These are phyloP conservation scores for Diplodia mutila DNA, from an alignment of 2,329 filamentous ascomycete genomes.

Conservation along the genomic window DNA sequence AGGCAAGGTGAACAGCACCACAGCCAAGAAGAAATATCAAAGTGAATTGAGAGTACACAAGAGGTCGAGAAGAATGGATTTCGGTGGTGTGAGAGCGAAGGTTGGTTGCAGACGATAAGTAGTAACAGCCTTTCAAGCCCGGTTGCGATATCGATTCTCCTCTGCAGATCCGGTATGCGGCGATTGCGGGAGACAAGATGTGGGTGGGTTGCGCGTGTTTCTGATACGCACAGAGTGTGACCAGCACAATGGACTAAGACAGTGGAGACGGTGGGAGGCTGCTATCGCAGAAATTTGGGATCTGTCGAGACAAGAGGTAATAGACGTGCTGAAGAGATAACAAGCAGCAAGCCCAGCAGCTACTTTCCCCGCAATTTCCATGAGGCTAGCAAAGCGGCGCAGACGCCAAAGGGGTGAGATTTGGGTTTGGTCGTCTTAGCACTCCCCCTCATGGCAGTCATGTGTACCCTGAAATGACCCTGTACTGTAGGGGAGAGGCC, in stretches of 20 bases:
- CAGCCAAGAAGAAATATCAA: background rate
- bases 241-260: slow-evolving; percentile 8
- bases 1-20: background rate
- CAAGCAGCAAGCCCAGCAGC: background rate
- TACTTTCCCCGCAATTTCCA: background rate
- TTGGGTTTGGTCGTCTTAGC: background rate
- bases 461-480: background rate
- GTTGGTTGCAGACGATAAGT: background rate
- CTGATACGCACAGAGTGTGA: slow-evolving; percentile 11
- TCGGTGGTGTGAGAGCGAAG: background rate
- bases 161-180: background rate
- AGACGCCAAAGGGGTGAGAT: background rate
- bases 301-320: background rate
- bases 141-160: background rate
- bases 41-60: background rate
- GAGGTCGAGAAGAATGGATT: background rate
- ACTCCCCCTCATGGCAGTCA: background rate
- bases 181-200: background rate
- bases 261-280: background rate
- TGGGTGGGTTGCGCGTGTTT: background rate
- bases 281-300: background rate
- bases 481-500: background rate
- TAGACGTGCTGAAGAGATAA: slow-evolving; percentile 4
- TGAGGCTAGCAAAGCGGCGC: background rate
- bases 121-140: background rate